Percentiles rank a stretch among this genome's conserved stretches.
Evolutionary conservation across 257 asterid genomes (phyloP).

Genomic region (Jasminum sambac): DNA sequence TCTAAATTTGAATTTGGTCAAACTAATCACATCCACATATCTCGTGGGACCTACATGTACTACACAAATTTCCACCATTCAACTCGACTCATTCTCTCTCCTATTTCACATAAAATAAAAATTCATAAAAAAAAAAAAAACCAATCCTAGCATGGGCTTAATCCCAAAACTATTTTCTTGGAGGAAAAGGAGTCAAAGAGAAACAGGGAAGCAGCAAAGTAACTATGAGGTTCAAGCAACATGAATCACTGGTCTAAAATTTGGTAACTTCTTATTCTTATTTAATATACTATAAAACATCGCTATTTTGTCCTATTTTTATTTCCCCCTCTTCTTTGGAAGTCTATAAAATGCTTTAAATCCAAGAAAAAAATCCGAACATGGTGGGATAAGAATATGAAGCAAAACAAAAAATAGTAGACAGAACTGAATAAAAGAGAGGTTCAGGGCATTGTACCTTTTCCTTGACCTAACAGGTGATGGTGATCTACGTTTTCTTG

Average conservation of each 20-base stretch:
- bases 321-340: conserved; percentile 6
- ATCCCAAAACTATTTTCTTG: conserved; percentile 8
- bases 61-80: no score
- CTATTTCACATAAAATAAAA: no score
- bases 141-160: no score
- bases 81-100: no score
- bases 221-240: conserved; percentile 9
- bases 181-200: conserved; percentile 1
- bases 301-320: conserved; percentile 11
- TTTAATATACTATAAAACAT: conserved; percentile 16
- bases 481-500: conserved; percentile 73
- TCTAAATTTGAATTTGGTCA: no score
- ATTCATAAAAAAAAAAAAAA: no score
- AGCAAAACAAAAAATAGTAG: conserved; percentile 1
- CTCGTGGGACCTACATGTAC: no score
- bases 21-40: no score
- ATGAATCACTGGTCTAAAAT: neutral
- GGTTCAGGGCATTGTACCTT: conserved; percentile 48
- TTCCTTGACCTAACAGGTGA: conserved; percentile 74
- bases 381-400: conserved; percentile 3
- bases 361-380: neutral
- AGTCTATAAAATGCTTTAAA: conserved; percentile 6
- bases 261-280: neutral
- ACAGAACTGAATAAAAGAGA: conserved; percentile 6
- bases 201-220: neutral